Conservation (phyloP, 169 alveolate species). For the Eimeria falciformis region DNA sequence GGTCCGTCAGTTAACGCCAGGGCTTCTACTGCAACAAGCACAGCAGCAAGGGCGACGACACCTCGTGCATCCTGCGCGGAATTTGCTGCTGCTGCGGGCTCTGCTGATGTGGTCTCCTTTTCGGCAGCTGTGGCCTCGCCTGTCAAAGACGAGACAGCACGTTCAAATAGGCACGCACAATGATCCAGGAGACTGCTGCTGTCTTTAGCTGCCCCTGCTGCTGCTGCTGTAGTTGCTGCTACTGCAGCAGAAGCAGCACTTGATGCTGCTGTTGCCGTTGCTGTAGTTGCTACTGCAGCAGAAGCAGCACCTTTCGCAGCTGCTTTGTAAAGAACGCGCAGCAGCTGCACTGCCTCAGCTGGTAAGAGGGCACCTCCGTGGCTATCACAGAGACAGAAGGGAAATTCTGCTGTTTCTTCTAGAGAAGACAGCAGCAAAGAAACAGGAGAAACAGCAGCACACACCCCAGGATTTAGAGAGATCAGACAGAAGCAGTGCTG, state of each 20-base stretch:
- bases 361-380: slow-evolving; percentile 1
- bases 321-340: slow-evolving; percentile 38
- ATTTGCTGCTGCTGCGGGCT: neutral
- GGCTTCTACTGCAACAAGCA: slow-evolving; percentile 43
- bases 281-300: slow-evolving; percentile 29
- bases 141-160: slow-evolving; percentile 14
- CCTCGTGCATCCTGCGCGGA: neutral
- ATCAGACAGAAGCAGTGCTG: slow-evolving; percentile 53
- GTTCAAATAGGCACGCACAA: slow-evolving; percentile 18
- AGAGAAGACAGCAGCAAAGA: slow-evolving; percentile 13
- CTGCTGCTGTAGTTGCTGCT: neutral
- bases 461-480: neutral
- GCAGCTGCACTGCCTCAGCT: slow-evolving; percentile 34
- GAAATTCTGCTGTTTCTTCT: neutral
- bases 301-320: slow-evolving; percentile 33
- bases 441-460: slow-evolving; percentile 37
- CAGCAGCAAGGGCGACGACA: slow-evolving; percentile 64
- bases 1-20: slow-evolving; percentile 36
- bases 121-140: neutral
- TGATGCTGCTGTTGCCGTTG: neutral
- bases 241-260: neutral
- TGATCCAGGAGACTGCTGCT: slow-evolving; percentile 21
- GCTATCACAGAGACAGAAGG: slow-evolving; percentile 11
- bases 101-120: neutral
- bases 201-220: no score